These are phyloP conservation scores for Lasiosphaeriaceae sp. DNA, from an alignment of 495 filamentous ascomycete genomes.

Conservation along the genomic window DNA sequence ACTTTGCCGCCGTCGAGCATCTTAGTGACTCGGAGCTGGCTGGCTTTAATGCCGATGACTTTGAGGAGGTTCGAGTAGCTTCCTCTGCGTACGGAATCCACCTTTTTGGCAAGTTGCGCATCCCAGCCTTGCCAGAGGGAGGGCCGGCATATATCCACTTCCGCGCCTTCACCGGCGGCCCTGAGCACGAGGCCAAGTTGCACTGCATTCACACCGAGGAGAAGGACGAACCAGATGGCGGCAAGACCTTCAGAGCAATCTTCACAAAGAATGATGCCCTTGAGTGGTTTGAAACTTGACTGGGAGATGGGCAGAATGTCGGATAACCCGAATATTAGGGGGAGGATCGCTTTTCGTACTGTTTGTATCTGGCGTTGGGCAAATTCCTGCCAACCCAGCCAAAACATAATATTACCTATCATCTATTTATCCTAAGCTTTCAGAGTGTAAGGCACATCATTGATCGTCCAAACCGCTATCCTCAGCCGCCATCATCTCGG, in stretches of 20 bases:
- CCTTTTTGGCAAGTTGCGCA: conserved; percentile 53
- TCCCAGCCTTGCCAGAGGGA: conserved; percentile 40
- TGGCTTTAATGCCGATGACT: conserved; percentile 42
- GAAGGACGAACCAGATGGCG: conserved; percentile 40
- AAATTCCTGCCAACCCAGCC: not conserved
- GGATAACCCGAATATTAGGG: no score
- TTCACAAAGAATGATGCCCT: conserved; percentile 49
- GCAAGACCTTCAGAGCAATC: conserved; percentile 47
- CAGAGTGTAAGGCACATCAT: not conserved
- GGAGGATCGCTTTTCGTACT: no score
- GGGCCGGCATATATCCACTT: conserved; percentile 47
- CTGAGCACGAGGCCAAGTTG: conserved; percentile 42
- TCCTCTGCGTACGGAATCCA: conserved; percentile 52
- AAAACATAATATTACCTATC: not conserved
- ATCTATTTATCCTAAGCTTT: not conserved
- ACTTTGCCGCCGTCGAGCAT: conserved; percentile 45
- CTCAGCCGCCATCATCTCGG: conserved; percentile 73
- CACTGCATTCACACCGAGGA: conserved; percentile 54
- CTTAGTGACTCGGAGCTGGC: conserved; percentile 46
- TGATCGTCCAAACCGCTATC: conserved; percentile 50
- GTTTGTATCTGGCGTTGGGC: not conserved
- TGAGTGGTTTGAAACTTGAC: conserved; percentile 55
- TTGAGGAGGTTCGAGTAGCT: conserved; percentile 49
- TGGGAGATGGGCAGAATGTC: not conserved
- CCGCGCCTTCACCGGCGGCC: conserved; percentile 47